Conservation (phyloP, 106 monocot genomes). For the Iris macrosiphon region DNA sequence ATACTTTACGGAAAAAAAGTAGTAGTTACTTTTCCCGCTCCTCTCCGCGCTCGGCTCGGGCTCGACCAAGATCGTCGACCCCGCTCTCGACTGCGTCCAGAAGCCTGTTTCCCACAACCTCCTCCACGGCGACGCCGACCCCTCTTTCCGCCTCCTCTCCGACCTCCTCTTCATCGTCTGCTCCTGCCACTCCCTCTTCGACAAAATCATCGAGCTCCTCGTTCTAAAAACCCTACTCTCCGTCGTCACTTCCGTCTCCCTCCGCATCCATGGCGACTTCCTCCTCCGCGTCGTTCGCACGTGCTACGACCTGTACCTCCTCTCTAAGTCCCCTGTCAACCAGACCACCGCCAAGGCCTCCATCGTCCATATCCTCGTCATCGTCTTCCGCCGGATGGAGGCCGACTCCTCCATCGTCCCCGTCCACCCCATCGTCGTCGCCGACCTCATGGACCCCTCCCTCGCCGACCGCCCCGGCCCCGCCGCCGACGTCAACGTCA, state of each 20-base stretch:
- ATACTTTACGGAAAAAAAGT: too few relatives aligned
- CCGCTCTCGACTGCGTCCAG: conserved; percentile 82
- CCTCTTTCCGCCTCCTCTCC: conserved; percentile 34
- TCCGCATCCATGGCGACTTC: conserved; percentile 86
- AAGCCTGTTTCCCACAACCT: conserved; percentile 63
- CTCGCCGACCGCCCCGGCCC: conserved; percentile 5
- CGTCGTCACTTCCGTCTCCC: conserved; percentile 81
- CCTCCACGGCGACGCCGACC: conserved; percentile 90
- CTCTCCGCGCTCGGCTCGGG: conserved; percentile 53
- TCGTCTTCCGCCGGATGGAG: conserved; percentile 98
- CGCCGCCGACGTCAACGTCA: conserved; percentile 35
- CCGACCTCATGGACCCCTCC: conserved; percentile 76
- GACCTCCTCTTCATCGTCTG: conserved; percentile 64
- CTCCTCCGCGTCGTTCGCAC: conserved; percentile 72
- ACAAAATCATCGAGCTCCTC: conserved; percentile 68
- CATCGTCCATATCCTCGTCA: conserved; percentile 94
- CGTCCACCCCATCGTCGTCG: conserved; percentile 92
- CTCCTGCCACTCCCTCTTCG: conserved; percentile 42
- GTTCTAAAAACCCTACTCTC: conserved; percentile 91
- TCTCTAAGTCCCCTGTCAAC: conserved; percentile 54
- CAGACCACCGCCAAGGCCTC: conserved; percentile 98
- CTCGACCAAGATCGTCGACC: conserved; percentile 70
- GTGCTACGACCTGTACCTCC: conserved; percentile 83
- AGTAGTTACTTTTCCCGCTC: too few relatives aligned
- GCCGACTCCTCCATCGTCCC: conserved; percentile 89